These are phyloP conservation scores for Acanthamoeba culbertsoni DNA, from an alignment of 208 protist genomes.

Conservation along the genomic window DNA sequence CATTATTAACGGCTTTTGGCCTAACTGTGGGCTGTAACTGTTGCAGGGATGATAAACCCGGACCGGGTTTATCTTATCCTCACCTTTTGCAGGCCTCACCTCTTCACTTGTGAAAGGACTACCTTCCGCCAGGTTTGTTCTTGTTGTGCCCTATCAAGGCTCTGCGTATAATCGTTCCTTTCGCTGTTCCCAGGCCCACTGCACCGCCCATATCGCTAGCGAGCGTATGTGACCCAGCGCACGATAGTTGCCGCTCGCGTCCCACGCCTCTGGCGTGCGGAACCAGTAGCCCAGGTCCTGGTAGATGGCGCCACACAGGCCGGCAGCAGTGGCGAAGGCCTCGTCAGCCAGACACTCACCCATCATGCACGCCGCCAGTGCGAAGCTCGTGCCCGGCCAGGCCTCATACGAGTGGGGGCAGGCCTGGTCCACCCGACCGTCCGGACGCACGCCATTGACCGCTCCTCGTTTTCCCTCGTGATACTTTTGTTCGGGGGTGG, in stretches of 20 bases:
- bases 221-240: not conserved
- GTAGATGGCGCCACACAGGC: conserved; percentile 3
- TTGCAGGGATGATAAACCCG: no score
- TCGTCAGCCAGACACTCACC: conserved; percentile 71
- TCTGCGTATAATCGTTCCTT: not conserved
- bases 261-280: conserved; percentile 78
- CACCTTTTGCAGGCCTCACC: no score
- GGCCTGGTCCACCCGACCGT: conserved; percentile 71
- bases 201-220: conserved; percentile 1
- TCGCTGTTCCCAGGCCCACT: conserved; percentile 28
- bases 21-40: no score
- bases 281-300: conserved; percentile 63
- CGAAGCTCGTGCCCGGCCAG: conserved; percentile 81
- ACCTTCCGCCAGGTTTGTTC: no score
- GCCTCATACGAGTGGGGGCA: conserved; percentile 76
- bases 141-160: not conserved
- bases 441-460: conserved; percentile 82
- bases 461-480: conserved; percentile 67
- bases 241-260: not conserved
- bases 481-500: not conserved
- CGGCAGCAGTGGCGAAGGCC: conserved; percentile 67
- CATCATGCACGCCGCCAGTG: conserved; percentile 79
- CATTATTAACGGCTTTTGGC: no score
- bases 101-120: no score
- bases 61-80: no score